A percentile compares a stretch with the other conserved stretches of the same genome.
Conservation (phyloP, 2,329 filamentous ascomycete genomes). For the Paecilomyces niveus region DNA sequence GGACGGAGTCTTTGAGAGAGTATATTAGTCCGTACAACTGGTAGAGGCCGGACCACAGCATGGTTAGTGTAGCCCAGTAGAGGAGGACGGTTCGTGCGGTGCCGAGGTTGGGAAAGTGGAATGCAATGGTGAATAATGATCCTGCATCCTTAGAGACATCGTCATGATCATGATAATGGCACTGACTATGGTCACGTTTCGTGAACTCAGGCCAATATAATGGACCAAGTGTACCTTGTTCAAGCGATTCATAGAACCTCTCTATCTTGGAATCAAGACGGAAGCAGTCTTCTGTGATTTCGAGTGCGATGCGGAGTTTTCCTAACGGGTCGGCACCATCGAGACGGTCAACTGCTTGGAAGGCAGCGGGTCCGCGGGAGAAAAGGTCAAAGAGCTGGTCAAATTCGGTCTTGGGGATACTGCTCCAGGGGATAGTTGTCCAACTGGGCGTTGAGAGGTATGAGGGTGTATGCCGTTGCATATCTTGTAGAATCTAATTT, state of each 20-base stretch:
- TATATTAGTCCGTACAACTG: slow-evolving; percentile 22
- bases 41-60: slow-evolving; percentile 28
- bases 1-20: slow-evolving; percentile 6
- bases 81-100: slow-evolving; percentile 22
- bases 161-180: background rate
- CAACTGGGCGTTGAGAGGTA: slow-evolving; percentile 23
- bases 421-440: slow-evolving; percentile 23
- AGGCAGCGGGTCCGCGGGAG: slow-evolving; percentile 15
- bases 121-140: slow-evolving; percentile 22
- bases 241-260: slow-evolving; percentile 16
- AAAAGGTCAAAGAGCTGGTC: slow-evolving; percentile 26
- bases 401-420: slow-evolving; percentile 15
- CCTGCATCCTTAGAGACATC: background rate
- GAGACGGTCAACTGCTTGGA: slow-evolving; percentile 11
- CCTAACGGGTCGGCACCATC: slow-evolving; percentile 7
- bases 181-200: slow-evolving; percentile 4
- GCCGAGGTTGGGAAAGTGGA: slow-evolving; percentile 19
- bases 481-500: slow-evolving; percentile 21
- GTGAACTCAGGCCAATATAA: slow-evolving; percentile 24
- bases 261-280: slow-evolving; percentile 18
- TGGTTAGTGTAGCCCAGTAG: slow-evolving; percentile 24
- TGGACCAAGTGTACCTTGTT: slow-evolving; percentile 12
- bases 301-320: slow-evolving; percentile 8
- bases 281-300: slow-evolving; percentile 19
- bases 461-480: slow-evolving; percentile 14